Evolutionary conservation across 2,329 filamentous ascomycete species (phyloP).

Genomic region (Allantophomopsis lycopodina): DNA sequence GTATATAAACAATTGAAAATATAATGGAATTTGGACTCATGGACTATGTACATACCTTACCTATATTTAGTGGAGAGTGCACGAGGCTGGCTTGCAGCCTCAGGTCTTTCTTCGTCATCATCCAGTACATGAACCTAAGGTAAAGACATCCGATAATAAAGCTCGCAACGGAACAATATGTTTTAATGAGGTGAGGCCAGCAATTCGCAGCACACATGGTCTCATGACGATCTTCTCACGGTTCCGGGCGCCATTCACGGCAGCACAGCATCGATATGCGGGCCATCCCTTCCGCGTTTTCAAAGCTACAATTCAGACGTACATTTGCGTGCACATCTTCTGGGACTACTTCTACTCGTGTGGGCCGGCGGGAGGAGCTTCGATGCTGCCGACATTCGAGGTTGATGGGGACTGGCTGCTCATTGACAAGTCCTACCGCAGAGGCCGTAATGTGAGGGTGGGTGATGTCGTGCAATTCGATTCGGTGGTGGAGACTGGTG

Average conservation of each 20-base stretch:
- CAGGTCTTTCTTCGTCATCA: too few relatives aligned
- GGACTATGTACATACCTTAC: too few relatives aligned
- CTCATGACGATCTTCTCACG: background rate
- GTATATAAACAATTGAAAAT: too few relatives aligned
- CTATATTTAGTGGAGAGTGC: too few relatives aligned
- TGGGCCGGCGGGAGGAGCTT: constrained; percentile 53
- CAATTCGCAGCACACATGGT: background rate
- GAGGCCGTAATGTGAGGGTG: constrained; percentile 54
- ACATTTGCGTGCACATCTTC: constrained; percentile 34
- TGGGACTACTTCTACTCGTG: constrained; percentile 48
- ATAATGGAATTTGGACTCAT: too few relatives aligned
- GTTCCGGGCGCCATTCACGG: constrained; percentile 1
- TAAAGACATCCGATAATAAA: too few relatives aligned
- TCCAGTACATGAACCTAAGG: too few relatives aligned
- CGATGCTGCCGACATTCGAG: constrained; percentile 79
- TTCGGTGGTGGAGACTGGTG: constrained; percentile 52
- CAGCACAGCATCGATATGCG: constrained; percentile 4
- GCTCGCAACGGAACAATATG: too few relatives aligned
- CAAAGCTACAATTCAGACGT: constrained; percentile 29
- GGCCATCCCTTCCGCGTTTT: constrained; percentile 25
- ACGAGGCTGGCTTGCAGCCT: too few relatives aligned
- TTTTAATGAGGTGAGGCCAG: too few relatives aligned
- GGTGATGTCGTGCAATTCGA: constrained; percentile 75
- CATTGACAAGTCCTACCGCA: constrained; percentile 51
- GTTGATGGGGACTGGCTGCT: constrained; percentile 54